Base-by-base conservation (phyloP, 2,329 filamentous ascomycete species). In the Colletotrichum camelliae region DNA sequence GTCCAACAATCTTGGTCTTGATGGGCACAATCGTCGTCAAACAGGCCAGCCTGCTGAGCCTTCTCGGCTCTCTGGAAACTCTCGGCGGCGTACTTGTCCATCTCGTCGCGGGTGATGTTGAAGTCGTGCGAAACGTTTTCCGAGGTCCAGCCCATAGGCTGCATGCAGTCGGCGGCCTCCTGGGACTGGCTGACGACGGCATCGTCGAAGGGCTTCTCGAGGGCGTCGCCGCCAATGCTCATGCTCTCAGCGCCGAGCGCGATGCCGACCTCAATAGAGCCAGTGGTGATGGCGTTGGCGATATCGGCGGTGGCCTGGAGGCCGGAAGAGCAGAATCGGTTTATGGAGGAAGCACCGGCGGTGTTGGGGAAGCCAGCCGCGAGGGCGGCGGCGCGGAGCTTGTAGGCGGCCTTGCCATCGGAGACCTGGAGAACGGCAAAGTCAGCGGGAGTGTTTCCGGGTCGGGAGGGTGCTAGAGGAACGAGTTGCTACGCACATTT, bases 111-210 rank as follows among this genome's bases (percentile, higher is more conserved):
- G 3, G 91, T 87, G 83, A 99, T 93, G 82, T 94, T 91, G 85
- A 98, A 98, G 87, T 98, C 97, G 65, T 92, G 92, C 80, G 94
- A 95, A 33, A 99, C 96, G 83, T 98, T 98, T 89, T 99, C 97
- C 75, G 94, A 96, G 4, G 97, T 99, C 91, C 98, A 97, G 27
- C 97, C 97, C 97, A 99, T 99, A 79, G 96, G 94, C 89, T 96
- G 92, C 92, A 96, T 92, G 89, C 96, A 97, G 87, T 98, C 96
- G 62, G 86, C 86, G 1, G 95, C 91, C 83, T 98, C 95, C 83
- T 95, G 94, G 86, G 90, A 94, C 81, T 89, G 87, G 80, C 87
- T 84, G 62, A 95, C 87, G 76, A 98, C 92, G 77, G 93, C 92
- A 78, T 94, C 92, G 84, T 95, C 93, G 86, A 98, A 97, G 5